These are phyloP conservation scores for Trichocomaceae sp. DNA, from an alignment of 2,329 filamentous ascomycete species.

Conservation along the genomic window DNA sequence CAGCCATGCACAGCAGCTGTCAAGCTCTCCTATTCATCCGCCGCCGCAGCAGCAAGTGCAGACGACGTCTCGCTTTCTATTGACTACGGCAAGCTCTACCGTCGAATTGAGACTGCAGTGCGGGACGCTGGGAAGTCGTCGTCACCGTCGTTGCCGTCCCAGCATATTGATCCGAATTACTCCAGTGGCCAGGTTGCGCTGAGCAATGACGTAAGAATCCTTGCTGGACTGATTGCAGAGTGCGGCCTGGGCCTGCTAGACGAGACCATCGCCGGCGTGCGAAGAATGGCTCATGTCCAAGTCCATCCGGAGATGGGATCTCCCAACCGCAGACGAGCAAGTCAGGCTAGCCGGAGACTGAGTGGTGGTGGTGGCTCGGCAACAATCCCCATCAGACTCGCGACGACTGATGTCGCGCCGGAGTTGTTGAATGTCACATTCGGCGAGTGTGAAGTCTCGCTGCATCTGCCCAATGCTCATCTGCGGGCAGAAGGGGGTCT, in stretches of 20 bases:
- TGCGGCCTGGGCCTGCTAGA: constrained; percentile 30
- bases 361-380: constrained; percentile 16
- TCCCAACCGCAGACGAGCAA: constrained; percentile 13
- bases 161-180: neutral
- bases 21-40: constrained; percentile 37
- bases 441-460: constrained; percentile 32
- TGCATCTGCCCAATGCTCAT: constrained; percentile 40
- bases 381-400: constrained; percentile 1
- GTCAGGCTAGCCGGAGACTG: constrained; percentile 14
- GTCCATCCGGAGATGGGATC: constrained; percentile 19
- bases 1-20: constrained; percentile 42
- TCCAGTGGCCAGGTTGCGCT: constrained; percentile 19
- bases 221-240: constrained; percentile 29
- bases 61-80: constrained; percentile 42
- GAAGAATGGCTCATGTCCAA: constrained; percentile 29
- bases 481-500: constrained; percentile 40
- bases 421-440: constrained; percentile 25
- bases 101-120: constrained; percentile 32
- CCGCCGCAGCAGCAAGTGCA: constrained; percentile 34
- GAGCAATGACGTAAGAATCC: constrained; percentile 31
- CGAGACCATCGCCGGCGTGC: constrained; percentile 31
- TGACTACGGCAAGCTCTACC: constrained; percentile 44
- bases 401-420: constrained; percentile 9
- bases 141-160: constrained; percentile 1
- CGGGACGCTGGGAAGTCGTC: constrained; percentile 23